Evolutionary conservation across 495 filamentous ascomycete species (phyloP).

Genomic region (Massariosphaeria phaeospora): DNA sequence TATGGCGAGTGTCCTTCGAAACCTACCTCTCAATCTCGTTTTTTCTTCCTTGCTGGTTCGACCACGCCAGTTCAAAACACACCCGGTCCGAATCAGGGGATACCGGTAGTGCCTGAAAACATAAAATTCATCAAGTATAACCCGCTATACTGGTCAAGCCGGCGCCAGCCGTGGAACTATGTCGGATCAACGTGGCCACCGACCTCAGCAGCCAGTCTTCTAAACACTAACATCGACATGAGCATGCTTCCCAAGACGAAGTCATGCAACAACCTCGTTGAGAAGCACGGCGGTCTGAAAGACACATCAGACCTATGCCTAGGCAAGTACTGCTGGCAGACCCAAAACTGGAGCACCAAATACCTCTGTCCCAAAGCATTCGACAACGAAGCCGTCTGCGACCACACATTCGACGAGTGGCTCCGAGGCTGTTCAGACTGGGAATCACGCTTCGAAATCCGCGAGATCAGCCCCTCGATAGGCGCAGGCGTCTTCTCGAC

Average conservation of each 20-base stretch:
- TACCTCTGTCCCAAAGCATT: background rate
- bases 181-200: too few relatives aligned
- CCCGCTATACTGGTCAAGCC: too few relatives aligned
- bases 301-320: background rate
- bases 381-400: background rate
- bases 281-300: background rate
- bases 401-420: background rate
- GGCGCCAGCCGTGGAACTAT: too few relatives aligned
- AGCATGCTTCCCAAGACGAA: background rate
- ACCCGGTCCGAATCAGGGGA: too few relatives aligned
- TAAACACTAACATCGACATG: background rate
- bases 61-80: too few relatives aligned
- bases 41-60: too few relatives aligned
- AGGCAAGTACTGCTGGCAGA: slow-evolving; percentile 1
- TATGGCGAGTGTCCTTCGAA: too few relatives aligned
- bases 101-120: too few relatives aligned
- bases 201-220: background rate
- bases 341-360: background rate
- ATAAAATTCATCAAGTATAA: too few relatives aligned
- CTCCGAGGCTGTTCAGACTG: background rate
- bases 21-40: too few relatives aligned
- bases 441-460: background rate
- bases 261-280: background rate
- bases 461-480: background rate
- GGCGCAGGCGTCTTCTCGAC: background rate